Evolutionary conservation across 1,284 basidiomycete species (phyloP).

Genomic region (Naganishia cerealis): DNA sequence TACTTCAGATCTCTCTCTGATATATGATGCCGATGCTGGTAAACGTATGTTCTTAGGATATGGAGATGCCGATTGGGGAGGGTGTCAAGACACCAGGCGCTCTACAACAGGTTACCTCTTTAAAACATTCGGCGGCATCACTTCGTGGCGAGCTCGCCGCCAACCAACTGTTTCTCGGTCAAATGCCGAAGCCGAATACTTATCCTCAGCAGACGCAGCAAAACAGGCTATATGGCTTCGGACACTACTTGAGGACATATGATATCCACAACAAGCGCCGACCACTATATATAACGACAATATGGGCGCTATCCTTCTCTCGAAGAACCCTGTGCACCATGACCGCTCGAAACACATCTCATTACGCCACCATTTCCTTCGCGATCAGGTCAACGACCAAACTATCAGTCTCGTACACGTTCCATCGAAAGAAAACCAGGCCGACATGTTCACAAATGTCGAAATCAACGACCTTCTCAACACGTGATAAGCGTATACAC

Average conservation of each 20-base stretch:
- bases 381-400: constrained; percentile 7
- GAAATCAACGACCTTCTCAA: no score
- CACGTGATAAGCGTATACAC: no score
- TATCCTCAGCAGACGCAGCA: constrained; percentile 29
- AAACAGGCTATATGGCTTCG: constrained; percentile 33
- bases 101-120: constrained; percentile 31
- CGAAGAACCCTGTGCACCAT: constrained; percentile 39
- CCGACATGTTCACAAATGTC: no score
- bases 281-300: constrained; percentile 43
- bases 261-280: constrained; percentile 40
- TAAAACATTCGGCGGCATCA: constrained; percentile 9
- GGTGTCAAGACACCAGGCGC: constrained; percentile 34
- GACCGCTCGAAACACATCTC: constrained; percentile 46
- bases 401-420: no score
- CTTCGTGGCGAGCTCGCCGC: constrained; percentile 15
- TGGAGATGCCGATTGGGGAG: constrained; percentile 38
- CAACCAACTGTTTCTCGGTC: constrained; percentile 31
- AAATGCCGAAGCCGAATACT: constrained; percentile 33
- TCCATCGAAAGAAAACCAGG: no score
- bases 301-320: constrained; percentile 37
- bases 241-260: constrained; percentile 53
- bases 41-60: constrained; percentile 29
- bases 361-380: constrained; percentile 39
- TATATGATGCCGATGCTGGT: constrained; percentile 1
- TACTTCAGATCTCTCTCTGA: constrained; percentile 31